Evolutionary conservation across 2,329 filamentous ascomycete species (phyloP).

Genomic region (Exophiala bonariae): DNA sequence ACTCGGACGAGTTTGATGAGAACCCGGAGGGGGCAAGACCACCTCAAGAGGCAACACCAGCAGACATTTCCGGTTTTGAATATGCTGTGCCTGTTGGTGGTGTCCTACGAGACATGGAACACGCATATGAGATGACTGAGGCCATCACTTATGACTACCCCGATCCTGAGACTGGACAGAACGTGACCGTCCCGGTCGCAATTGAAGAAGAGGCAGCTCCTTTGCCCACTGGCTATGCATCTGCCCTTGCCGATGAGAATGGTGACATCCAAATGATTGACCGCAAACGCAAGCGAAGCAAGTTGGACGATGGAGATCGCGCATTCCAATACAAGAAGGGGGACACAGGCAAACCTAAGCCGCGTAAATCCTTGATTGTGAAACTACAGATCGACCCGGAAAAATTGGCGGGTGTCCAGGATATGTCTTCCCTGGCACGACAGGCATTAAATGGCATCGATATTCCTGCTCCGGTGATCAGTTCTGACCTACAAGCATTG

Average conservation of each 20-base stretch:
- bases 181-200: constrained; percentile 7
- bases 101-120: constrained; percentile 30
- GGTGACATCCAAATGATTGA: constrained; percentile 26
- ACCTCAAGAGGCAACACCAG: constrained; percentile 7
- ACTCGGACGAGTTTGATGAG: constrained; percentile 27
- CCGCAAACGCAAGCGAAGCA: constrained; percentile 30
- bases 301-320: constrained; percentile 26
- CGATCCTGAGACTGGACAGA: constrained; percentile 24
- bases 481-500: constrained; percentile 29
- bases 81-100: constrained; percentile 31
- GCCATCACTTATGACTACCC: constrained; percentile 37
- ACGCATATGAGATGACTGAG: constrained; percentile 34
- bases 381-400: constrained; percentile 26
- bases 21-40: constrained; percentile 24
- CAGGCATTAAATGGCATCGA: constrained; percentile 19
- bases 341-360: constrained; percentile 12
- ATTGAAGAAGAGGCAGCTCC: constrained; percentile 18
- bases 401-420: constrained; percentile 25
- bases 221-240: constrained; percentile 11
- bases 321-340: constrained; percentile 19
- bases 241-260: constrained; percentile 13
- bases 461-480: constrained; percentile 24
- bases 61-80: constrained; percentile 14
- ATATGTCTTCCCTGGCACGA: constrained; percentile 13
- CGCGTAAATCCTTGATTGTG: constrained; percentile 27